These are phyloP conservation scores for Termitomyces sp. DNA, from an alignment of 768 basidiomycete species.

Conservation along the genomic window DNA sequence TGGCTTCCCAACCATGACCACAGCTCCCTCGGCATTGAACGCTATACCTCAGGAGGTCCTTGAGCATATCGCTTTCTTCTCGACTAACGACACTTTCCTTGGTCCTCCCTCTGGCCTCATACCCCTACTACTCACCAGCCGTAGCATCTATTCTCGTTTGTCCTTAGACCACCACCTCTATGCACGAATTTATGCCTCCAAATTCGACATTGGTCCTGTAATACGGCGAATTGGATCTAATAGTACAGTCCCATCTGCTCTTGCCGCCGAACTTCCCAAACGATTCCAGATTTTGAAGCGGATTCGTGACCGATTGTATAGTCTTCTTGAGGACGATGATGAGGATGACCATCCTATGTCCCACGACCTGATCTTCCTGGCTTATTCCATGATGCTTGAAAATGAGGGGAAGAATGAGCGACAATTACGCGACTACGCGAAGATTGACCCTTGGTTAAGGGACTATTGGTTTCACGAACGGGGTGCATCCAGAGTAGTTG, in stretches of 20 bases:
- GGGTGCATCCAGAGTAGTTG: constrained; percentile 52
- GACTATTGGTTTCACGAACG: constrained; percentile 62
- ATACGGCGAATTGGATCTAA: constrained; percentile 46
- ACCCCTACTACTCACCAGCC: constrained; percentile 53
- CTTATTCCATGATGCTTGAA: constrained; percentile 79
- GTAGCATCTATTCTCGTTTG: constrained; percentile 44
- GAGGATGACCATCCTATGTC: constrained; percentile 24
- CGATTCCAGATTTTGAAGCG: constrained; percentile 57
- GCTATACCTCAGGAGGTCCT: constrained; percentile 74
- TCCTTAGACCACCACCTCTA: constrained; percentile 70
- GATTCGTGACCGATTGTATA: constrained; percentile 45
- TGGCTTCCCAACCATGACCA: constrained; percentile 13
- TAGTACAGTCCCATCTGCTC: constrained; percentile 34
- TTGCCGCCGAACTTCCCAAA: constrained; percentile 64
- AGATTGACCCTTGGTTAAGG: constrained; percentile 60
- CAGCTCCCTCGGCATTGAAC: constrained; percentile 34
- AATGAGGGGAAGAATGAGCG: constrained; percentile 70
- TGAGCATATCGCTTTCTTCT: constrained; percentile 71
- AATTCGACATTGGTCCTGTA: constrained; percentile 61
- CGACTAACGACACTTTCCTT: constrained; percentile 46
- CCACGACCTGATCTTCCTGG: constrained; percentile 57
- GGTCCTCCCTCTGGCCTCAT: constrained; percentile 62
- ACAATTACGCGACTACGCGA: constrained; percentile 70
- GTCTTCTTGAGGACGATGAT: constrained; percentile 23
- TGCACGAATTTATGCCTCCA: constrained; percentile 60